phyloP scores from a whole-genome alignment of 1,284 basidiomycete species.

The Coniferiporia weirii region DNA sequence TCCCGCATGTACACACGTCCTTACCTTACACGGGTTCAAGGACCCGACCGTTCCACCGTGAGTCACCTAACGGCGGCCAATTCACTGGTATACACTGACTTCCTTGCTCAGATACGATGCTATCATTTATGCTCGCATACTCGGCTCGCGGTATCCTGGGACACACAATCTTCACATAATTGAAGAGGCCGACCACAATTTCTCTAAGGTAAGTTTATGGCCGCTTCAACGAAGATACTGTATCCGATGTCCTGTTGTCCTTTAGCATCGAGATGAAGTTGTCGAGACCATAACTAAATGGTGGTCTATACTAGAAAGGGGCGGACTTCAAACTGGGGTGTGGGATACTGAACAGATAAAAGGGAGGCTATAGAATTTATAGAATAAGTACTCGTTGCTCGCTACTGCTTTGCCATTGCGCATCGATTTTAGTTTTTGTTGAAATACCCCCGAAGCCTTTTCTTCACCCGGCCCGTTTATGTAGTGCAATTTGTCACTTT shows the following conservation, averaged over 20 bases:
- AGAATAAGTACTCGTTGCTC: background rate
- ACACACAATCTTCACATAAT: slow-evolving; percentile 63
- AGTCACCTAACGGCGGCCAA: slow-evolving; percentile 26
- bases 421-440: background rate
- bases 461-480: too few species aligned
- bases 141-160: slow-evolving; percentile 52
- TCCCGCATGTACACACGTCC: slow-evolving; percentile 51
- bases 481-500: too few species aligned
- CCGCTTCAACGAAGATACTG: background rate
- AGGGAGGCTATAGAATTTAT: slow-evolving; percentile 23
- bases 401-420: background rate
- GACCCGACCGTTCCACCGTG: slow-evolving; percentile 65
- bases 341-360: slow-evolving; percentile 46
- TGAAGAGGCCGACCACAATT: slow-evolving; percentile 72
- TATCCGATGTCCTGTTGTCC: background rate
- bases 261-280: slow-evolving; percentile 51
- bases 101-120: slow-evolving; percentile 56
- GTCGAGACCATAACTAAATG: slow-evolving; percentile 58
- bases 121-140: slow-evolving; percentile 56
- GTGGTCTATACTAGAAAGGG: slow-evolving; percentile 42
- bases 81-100: background rate
- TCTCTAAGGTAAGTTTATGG: slow-evolving; percentile 43
- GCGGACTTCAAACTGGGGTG: slow-evolving; percentile 47
- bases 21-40: slow-evolving; percentile 63
- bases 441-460: too few species aligned